Evolutionary conservation across 2,329 filamentous ascomycete species (phyloP).

Genomic region (Penicillium sp.): DNA sequence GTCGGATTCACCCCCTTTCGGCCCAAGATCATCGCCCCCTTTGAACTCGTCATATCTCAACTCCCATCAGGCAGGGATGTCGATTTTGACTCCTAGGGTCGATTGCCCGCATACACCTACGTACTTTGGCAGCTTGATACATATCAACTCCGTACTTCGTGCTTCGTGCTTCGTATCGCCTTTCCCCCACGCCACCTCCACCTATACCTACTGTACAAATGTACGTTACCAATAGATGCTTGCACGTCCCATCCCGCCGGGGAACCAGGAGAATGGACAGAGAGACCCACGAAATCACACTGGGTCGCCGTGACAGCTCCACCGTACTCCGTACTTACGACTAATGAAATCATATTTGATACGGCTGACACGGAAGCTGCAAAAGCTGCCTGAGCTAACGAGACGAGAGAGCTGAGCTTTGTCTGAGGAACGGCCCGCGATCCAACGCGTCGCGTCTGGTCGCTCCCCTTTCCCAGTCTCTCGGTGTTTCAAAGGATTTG

Average conservation of each 20-base stretch:
- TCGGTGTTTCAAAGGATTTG: conserved; percentile 10
- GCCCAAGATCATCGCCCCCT: conserved; percentile 1
- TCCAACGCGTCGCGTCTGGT: conserved; percentile 12
- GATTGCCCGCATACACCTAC: neutral
- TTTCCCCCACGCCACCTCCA: neutral
- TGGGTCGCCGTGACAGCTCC: conserved; percentile 12
- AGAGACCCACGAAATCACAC: conserved; percentile 4
- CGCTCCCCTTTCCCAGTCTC: conserved; percentile 6
- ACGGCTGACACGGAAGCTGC: neutral
- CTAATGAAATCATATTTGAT: neutral
- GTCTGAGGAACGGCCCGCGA: conserved; percentile 12
- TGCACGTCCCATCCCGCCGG: conserved; percentile 12
- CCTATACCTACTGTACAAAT: no score
- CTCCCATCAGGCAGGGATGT: neutral
- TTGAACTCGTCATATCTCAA: conserved; percentile 4
- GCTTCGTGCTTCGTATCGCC: neutral
- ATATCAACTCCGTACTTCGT: neutral
- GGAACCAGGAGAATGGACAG: conserved; percentile 8
- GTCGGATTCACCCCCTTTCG: conserved; percentile 1
- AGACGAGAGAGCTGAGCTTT: neutral
- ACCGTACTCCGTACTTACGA: conserved; percentile 2
- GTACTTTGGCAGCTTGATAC: conserved; percentile 3
- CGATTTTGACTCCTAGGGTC: neutral
- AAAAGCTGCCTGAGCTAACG: neutral
- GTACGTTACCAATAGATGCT: conserved; percentile 10